Base-by-base conservation (phyloP, 108 stramenopile species). In the Fistulifera solaris region DNA sequence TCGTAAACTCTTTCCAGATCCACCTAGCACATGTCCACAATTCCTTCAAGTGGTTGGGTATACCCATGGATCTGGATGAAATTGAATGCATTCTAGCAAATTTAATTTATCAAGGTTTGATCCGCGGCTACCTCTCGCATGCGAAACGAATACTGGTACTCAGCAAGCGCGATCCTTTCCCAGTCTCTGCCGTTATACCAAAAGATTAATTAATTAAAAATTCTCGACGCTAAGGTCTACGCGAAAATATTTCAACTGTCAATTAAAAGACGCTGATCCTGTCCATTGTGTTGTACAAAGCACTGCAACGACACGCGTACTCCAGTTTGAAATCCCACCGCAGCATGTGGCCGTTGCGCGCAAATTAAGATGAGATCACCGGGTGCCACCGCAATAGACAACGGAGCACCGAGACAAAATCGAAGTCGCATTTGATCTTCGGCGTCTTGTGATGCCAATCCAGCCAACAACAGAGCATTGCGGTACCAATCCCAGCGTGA, bases 21-120 rank as follows among this genome's bases (percentile, higher is more conserved):
- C 70, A 75, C 16, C 54, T 94, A 28, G 56, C 67, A 0, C 49
- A 81, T 24, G 71, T 94, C 38, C 73, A 74, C 27, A 73, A 69
- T 25, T 71, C 77, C 22, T 77, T 94, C 56, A 72, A 85, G 17
- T 80, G 78, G 80, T 65, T 93, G 38, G 82, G 89, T 8, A 83
- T 85, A 78, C 77, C 79, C 11, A 94, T 82, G 41, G 93, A 95
- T 75, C 58, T 95, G 48, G 97, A 96, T 55, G 94, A 96, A 79
- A 73, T 96, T 7, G 95, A 98, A 59, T 98, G 97, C 59, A 83
- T 98, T 40, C 61, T 98, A 56, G 89, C 94, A n/a, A 98, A 98
- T 60, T 68, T 98, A 38, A 98, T 98, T 50, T 95, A 67, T 60
- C 70, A 79, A 44, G 81, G 92, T 24, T 77, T 73, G 48, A 70